Evolutionary conservation across 257 asterid genomes (phyloP).

Genomic region (Fraxinus excelsior): DNA sequence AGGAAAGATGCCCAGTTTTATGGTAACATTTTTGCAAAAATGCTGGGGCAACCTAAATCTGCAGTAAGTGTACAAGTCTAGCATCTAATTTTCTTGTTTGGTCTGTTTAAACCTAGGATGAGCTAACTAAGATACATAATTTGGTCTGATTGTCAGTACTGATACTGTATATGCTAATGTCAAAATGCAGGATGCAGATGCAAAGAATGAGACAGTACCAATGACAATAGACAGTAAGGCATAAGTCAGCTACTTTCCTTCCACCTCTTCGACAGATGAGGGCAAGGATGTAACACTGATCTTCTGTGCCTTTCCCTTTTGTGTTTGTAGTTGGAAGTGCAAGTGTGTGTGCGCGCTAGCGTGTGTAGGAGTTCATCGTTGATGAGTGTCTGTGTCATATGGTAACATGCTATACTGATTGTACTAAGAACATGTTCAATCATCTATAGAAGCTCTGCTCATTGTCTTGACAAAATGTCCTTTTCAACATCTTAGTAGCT

Average conservation of each 20-base stretch:
- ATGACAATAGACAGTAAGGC: conserved; percentile 48
- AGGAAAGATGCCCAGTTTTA: conserved; percentile 61
- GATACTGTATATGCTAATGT: not conserved
- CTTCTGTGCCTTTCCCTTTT: not conserved
- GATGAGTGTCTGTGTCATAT: not conserved
- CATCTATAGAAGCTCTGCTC: not conserved
- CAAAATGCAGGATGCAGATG: conserved; percentile 38
- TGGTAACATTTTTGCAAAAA: conserved; percentile 49
- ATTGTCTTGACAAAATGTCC: too few species aligned
- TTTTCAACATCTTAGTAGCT: not conserved
- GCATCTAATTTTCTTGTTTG: not conserved
- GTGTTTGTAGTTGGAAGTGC: not conserved
- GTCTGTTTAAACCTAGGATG: not conserved
- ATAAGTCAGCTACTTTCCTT: conserved; percentile 10
- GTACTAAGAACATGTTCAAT: not conserved
- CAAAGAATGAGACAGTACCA: conserved; percentile 27
- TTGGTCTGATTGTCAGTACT: not conserved
- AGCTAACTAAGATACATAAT: not conserved
- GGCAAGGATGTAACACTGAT: not conserved
- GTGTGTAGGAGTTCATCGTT: too few species aligned
- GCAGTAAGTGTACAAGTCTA: conserved; percentile 29
- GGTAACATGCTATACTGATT: not conserved
- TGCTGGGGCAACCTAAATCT: conserved; percentile 39
- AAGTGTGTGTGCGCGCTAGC: too few species aligned
- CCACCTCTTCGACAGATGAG: not conserved